Percentiles rank a stretch among this genome's conserved stretches.
Evolutionary conservation across 1,284 basidiomycete species (phyloP).

Genomic region (Boletellus deceptivus): DNA sequence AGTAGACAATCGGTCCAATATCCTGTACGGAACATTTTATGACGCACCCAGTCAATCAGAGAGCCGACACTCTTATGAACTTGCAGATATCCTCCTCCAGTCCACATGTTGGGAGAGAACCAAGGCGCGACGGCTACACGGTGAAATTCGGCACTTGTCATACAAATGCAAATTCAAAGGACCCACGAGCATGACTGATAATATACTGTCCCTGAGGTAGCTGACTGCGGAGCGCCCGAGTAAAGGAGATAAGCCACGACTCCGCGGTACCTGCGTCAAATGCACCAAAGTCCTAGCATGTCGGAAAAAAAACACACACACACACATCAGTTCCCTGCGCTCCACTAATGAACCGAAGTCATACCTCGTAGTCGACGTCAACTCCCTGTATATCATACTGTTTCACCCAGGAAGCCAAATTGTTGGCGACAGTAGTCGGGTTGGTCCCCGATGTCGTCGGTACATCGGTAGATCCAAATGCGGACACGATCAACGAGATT

Average conservation of each 20-base stretch:
- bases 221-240: slow-evolving; percentile 34
- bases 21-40: background rate
- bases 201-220: slow-evolving; percentile 37
- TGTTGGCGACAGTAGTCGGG: slow-evolving; percentile 40
- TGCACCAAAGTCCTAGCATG: slow-evolving; percentile 43
- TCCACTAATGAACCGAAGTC: background rate
- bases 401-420: slow-evolving; percentile 47
- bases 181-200: slow-evolving; percentile 39
- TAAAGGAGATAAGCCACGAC: slow-evolving; percentile 45
- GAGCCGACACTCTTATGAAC: slow-evolving; percentile 54
- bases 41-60: slow-evolving; percentile 50
- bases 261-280: slow-evolving; percentile 42
- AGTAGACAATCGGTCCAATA: background rate
- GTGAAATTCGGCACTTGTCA: background rate
- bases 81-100: slow-evolving; percentile 53
- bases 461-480: slow-evolving; percentile 49
- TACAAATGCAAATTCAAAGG: background rate
- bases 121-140: slow-evolving; percentile 27
- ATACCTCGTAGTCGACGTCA: slow-evolving; percentile 55
- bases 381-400: slow-evolving; percentile 52
- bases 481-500: slow-evolving; percentile 49
- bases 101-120: slow-evolving; percentile 24
- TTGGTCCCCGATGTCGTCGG: slow-evolving; percentile 44
- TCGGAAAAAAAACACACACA: slow-evolving; percentile 22
- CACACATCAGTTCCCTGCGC: background rate